phyloP scores from a whole-genome alignment of 2,329 filamentous ascomycete species.

The Talaromyces sp. region DNA sequence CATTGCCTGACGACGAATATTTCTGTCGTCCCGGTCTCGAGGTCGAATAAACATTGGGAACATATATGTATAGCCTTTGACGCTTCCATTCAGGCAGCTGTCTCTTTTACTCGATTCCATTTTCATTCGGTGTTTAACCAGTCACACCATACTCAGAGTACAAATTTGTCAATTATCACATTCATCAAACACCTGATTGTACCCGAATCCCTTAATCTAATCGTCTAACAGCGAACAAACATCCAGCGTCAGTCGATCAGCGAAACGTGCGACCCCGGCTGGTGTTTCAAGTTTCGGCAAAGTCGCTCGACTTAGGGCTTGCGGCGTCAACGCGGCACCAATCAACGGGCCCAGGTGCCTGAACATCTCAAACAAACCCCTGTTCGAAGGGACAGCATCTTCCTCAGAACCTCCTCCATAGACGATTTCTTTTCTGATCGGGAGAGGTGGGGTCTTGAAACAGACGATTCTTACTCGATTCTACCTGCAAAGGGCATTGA shows the following conservation, averaged over 20 bases:
- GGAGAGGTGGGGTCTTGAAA: slow-evolving; percentile 1
- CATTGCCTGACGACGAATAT: background rate
- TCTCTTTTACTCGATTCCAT: background rate
- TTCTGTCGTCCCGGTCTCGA: background rate
- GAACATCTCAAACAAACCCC: slow-evolving; percentile 8
- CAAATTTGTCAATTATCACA: background rate
- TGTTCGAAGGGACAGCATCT: background rate
- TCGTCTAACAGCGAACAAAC: background rate
- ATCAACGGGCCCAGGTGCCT: slow-evolving; percentile 5
- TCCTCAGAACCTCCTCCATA: background rate
- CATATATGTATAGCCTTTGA: background rate
- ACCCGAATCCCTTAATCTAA: background rate
- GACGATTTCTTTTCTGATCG: background rate
- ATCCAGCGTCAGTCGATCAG: background rate
- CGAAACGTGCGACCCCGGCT: background rate
- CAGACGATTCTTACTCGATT: background rate
- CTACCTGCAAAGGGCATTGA: background rate
- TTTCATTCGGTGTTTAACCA: background rate
- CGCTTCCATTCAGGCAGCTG: background rate
- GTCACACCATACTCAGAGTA: no score
- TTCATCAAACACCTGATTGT: background rate
- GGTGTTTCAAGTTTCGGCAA: slow-evolving; percentile 15
- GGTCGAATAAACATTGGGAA: background rate
- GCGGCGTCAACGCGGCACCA: background rate
- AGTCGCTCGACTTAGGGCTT: slow-evolving; percentile 5